Conservation (phyloP, 2,329 filamentous ascomycete genomes). For the Hymenoscyphus fraxineus region DNA sequence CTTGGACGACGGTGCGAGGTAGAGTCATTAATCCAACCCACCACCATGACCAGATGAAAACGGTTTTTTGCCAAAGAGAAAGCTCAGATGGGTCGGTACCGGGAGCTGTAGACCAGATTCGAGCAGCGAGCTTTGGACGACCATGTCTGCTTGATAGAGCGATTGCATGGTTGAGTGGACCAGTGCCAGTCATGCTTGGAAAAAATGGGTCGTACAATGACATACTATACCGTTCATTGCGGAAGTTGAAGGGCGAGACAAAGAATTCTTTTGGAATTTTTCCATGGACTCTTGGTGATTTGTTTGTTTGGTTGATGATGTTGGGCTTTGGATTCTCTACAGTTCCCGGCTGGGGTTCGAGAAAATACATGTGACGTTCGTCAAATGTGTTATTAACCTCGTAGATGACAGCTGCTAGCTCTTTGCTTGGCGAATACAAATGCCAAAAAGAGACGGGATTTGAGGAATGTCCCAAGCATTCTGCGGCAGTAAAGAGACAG, state of each 20-base stretch:
- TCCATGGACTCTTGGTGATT: constrained; percentile 41
- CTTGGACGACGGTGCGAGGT: constrained; percentile 62
- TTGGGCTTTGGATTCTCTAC: constrained; percentile 2
- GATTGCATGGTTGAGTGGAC: constrained; percentile 55
- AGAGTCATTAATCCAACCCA: constrained; percentile 66
- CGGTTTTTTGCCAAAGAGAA: constrained; percentile 39
- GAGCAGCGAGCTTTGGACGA: constrained; percentile 58
- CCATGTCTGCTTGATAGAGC: constrained; percentile 56
- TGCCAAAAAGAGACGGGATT: constrained; percentile 81
- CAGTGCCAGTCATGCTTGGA: constrained; percentile 37
- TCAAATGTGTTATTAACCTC: constrained; percentile 78
- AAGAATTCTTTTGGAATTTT: constrained; percentile 70
- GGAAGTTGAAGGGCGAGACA: constrained; percentile 70
- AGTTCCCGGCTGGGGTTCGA: constrained; percentile 33
- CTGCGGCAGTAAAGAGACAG: constrained; percentile 68
- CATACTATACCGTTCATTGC: constrained; percentile 52
- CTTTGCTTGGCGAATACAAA: constrained; percentile 57
- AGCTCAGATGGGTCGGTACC: constrained; percentile 49
- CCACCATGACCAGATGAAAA: constrained; percentile 56
- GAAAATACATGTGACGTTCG: constrained; percentile 64
- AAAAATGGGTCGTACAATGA: constrained; percentile 46
- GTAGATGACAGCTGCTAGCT: constrained; percentile 61
- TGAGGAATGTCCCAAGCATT: constrained; percentile 66
- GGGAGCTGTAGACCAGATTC: constrained; percentile 50
- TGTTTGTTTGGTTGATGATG: neutral